These are phyloP conservation scores for Cryoendolithus antarcticus DNA, from an alignment of 2,329 filamentous ascomycete species.

Conservation along the genomic window DNA sequence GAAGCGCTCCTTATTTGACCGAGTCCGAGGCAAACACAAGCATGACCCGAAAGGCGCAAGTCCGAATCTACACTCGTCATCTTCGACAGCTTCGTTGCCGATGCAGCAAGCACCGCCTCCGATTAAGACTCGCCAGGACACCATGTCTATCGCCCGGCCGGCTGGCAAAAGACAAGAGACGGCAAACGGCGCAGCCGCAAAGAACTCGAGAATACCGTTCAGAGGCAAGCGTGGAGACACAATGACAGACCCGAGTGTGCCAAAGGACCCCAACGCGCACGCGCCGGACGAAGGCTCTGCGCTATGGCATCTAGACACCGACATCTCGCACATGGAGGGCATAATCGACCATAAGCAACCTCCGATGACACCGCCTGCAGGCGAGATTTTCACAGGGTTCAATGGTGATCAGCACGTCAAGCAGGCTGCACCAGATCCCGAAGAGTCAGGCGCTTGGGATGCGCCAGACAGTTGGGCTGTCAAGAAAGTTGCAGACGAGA, in stretches of 20 bases:
- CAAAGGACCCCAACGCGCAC: conserved; percentile 32
- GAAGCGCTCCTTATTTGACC: conserved; percentile 41
- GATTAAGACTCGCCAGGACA: conserved; percentile 13
- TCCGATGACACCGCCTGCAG: conserved; percentile 54
- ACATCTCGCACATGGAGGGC: conserved; percentile 82
- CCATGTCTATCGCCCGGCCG: conserved; percentile 13
- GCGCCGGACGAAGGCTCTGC: conserved; percentile 25
- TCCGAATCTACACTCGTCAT: conserved; percentile 28
- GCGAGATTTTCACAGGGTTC: conserved; percentile 37
- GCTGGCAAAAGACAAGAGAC: conserved; percentile 10
- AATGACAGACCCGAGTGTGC: conserved; percentile 28
- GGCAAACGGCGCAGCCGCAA: conserved; percentile 11
- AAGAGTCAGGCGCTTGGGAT: conserved; percentile 57
- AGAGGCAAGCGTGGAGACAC: conserved; percentile 35
- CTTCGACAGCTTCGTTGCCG: conserved; percentile 26
- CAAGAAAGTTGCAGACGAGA: conserved; percentile 56
- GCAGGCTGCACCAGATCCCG: conserved; percentile 14
- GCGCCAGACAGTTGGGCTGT: conserved; percentile 96
- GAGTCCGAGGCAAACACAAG: conserved; percentile 39
- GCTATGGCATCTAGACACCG: conserved; percentile 71
- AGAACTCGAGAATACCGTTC: conserved; percentile 40
- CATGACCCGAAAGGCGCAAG: conserved; percentile 24
- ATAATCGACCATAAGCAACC: conserved; percentile 56
- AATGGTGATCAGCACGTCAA: conserved; percentile 25
- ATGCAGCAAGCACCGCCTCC: conserved; percentile 20